Evolutionary conservation across 1,139 yeast species (phyloP), one percentile per base, ranked within the genome.

Genomic region (Hyphopichia burtonii): DNA sequence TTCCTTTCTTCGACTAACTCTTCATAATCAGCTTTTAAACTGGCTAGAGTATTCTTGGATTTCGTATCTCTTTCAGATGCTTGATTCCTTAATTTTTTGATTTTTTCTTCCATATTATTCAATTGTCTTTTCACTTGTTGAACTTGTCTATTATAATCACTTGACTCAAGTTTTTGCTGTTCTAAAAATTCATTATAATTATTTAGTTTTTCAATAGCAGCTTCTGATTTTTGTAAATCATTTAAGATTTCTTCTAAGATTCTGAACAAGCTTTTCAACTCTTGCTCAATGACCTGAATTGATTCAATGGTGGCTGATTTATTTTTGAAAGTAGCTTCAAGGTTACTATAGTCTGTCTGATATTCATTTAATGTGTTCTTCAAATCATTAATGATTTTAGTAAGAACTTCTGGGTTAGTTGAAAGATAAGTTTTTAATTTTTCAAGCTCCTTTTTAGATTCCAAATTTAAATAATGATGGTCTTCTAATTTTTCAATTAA

Each of bases 351-450:
- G 8, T 63, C 61, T 2, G 59, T 57, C 40, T 73, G 71, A 45
- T 75, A 78, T 3, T 64, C 63, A 9, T 63, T 60, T 19, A 83
- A 66, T 12, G 79, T 72, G n/a, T 59, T 59, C 34, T 70, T 68
- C 61, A 86, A 69, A 45, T 83, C 86, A 10, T 71, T 65, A 23
- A 85, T 80, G 20, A 80, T 72, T 47, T 73, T 74, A 37, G 71
- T 71, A 15, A 86, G 65, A 27, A 76, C 74, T 23, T 74, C 77
- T 9, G 88, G 80, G 38, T 87, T 82, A 39, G 84, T 82, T 36
- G 79, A 74, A 12, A 83, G 70, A 52, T 83, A 84, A 27, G 77
- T 76, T 45, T 78, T 74, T 40, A 87, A 65, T 45, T 76, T 76
- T 41, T 82, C 89, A 35, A 80, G 65, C 44, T 82, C 85, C 42